Evolutionary conservation across 139 green algal species (phyloP).

Genomic region (Picochlorum sp.): DNA sequence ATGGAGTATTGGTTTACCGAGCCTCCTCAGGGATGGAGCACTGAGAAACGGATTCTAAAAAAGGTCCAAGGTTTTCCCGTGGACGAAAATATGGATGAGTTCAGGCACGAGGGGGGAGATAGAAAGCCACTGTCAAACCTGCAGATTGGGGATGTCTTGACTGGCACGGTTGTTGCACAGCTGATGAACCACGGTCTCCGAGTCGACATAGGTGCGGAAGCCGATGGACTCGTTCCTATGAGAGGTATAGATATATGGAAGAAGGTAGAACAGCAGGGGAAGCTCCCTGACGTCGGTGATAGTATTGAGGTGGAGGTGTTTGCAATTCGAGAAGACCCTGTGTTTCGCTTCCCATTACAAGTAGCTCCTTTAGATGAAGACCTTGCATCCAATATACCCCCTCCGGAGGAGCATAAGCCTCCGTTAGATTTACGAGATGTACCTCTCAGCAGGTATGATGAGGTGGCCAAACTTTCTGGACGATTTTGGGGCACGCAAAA

Average conservation of each 20-base stretch:
- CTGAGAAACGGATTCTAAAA: conserved; percentile 15
- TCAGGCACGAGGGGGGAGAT: background rate
- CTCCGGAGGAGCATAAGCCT: conserved; percentile 3
- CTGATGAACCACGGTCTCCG: conserved; percentile 19
- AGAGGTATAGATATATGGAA: conserved; percentile 8
- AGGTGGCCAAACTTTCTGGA: background rate
- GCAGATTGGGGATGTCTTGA: conserved; percentile 13
- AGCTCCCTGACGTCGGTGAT: background rate
- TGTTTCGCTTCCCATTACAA: conserved; percentile 24
- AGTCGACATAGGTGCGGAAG: conserved; percentile 25
- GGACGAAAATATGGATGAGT: background rate
- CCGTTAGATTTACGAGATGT: conserved; percentile 18
- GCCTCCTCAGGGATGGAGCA: conserved; percentile 24
- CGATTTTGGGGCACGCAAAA: conserved; percentile 5
- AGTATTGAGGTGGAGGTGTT: conserved; percentile 11
- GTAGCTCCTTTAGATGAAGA: background rate
- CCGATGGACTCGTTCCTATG: conserved; percentile 19
- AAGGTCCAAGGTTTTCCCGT: background rate
- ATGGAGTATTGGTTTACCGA: conserved; percentile 37
- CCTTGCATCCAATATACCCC: background rate
- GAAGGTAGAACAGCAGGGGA: background rate
- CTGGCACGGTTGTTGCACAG: conserved; percentile 10
- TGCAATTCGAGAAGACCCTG: conserved; percentile 4
- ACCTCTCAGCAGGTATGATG: conserved; percentile 1
- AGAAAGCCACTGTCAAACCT: conserved; percentile 13